A percentile compares a stretch with the other conserved stretches of the same genome.
Conservation (phyloP, 202 grass and related monocot genomes). For the Carex arenaria region DNA sequence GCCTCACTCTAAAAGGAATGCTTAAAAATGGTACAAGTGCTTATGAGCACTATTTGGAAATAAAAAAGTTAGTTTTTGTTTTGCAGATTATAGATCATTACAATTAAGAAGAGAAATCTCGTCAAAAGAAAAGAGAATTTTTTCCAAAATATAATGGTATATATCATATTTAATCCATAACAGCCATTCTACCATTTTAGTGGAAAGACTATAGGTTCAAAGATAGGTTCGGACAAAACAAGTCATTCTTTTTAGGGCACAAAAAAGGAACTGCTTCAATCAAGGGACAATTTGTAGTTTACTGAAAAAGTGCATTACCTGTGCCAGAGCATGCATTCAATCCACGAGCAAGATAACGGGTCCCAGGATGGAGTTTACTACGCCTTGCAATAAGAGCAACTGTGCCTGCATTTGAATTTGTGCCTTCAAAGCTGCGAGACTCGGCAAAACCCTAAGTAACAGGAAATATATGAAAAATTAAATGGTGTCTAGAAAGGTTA, state of each 20-base stretch:
- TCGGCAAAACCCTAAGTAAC: conserved; percentile 76
- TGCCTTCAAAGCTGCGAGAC: conserved; percentile 65
- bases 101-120: neutral
- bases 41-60: neutral
- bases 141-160: neutral
- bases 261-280: neutral
- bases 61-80: neutral
- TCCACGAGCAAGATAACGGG: conserved; percentile 93
- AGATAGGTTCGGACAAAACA: neutral
- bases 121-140: neutral
- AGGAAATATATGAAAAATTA: neutral
- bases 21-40: neutral
- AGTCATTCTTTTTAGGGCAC: neutral
- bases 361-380: conserved; percentile 94
- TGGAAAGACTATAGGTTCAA: neutral
- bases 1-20: neutral
- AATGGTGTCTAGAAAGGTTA: neutral
- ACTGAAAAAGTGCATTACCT: conserved; percentile 26
- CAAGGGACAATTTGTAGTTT: neutral
- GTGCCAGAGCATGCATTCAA: conserved; percentile 95
- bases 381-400: conserved; percentile 93
- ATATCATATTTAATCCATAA: neutral
- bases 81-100: neutral
- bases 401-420: conserved; percentile 50
- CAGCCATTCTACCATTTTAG: neutral